Evolutionary conservation across 73 alveolate species (phyloP).

Genomic region (Paramecium tetraurelia): DNA sequence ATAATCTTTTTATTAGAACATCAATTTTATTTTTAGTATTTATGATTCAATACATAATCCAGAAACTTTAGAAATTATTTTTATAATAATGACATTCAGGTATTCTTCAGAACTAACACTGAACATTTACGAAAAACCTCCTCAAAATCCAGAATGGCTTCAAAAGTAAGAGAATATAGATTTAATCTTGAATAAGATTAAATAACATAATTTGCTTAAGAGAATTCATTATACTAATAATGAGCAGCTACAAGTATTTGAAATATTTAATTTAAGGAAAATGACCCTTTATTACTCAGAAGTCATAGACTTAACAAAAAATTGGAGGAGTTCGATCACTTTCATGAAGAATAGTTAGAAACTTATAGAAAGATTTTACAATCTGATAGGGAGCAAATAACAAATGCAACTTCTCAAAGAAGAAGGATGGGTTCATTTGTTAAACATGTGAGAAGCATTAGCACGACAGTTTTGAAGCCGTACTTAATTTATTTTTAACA

Average conservation of each 20-base stretch:
- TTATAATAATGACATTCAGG: not conserved
- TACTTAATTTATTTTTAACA: not conserved
- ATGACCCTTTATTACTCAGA: not conserved
- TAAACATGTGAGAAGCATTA: not conserved
- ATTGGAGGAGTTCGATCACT: not conserved
- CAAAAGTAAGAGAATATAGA: not conserved
- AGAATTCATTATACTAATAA: not conserved
- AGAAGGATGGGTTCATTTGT: slow-evolving; percentile 3
- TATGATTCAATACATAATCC: not conserved
- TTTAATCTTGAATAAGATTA: not conserved
- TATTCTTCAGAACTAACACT: not conserved
- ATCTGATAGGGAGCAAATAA: not conserved
- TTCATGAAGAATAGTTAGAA: not conserved
- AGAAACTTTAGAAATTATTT: not conserved
- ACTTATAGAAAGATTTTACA: not conserved
- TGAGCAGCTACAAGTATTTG: not conserved
- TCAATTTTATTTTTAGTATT: not conserved
- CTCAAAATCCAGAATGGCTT: slow-evolving; percentile 6
- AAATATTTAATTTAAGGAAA: not conserved
- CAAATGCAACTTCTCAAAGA: not conserved
- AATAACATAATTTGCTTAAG: not conserved
- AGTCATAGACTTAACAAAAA: not conserved
- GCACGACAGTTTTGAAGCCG: slow-evolving; percentile 28
- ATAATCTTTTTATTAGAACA: not conserved
- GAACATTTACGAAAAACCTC: not conserved